phyloP scores from a whole-genome alignment of 177 flowering plant genomes.

The Vitis hybrid region DNA sequence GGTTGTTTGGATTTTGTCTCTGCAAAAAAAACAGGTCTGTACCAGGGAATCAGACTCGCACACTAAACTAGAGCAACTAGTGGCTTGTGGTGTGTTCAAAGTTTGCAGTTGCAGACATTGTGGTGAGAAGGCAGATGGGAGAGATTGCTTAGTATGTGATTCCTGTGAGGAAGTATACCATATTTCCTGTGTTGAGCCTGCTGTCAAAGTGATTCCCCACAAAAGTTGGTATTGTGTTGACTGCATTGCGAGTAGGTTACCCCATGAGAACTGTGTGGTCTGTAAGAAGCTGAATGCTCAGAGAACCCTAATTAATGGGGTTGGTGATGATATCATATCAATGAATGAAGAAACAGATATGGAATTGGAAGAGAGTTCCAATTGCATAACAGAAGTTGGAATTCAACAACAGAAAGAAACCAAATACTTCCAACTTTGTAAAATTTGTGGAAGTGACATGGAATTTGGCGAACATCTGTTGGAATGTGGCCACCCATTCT shows the following conservation, averaged over 20 bases:
- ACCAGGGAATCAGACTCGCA: constrained; percentile 31
- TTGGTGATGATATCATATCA: constrained; percentile 5
- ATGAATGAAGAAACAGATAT: constrained; percentile 17
- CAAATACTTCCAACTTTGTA: constrained; percentile 31
- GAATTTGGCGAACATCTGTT: constrained; percentile 29
- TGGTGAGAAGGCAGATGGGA: constrained; percentile 54
- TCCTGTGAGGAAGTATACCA: constrained; percentile 84
- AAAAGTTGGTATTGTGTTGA: constrained; percentile 69
- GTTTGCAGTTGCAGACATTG: constrained; percentile 48
- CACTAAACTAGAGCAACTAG: constrained; percentile 42
- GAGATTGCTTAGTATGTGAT: constrained; percentile 67
- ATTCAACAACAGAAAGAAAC: constrained; percentile 10
- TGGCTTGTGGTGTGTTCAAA: constrained; percentile 22
- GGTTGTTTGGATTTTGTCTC: constrained; percentile 3
- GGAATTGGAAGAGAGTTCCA: constrained; percentile 44
- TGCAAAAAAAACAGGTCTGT: constrained; percentile 21
- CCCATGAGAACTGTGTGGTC: constrained; percentile 73
- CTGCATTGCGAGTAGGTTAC: constrained; percentile 48
- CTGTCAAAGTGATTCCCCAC: constrained; percentile 51
- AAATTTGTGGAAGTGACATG: constrained; percentile 45
- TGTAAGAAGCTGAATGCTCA: constrained; percentile 54
- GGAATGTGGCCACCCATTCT: constrained; percentile 53
- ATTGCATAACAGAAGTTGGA: constrained; percentile 26
- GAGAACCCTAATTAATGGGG: constrained; percentile 16
- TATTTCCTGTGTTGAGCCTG: constrained; percentile 65